A percentile compares a stretch with the other conserved stretches of the same genome.
phyloP scores from a whole-genome alignment of 768 basidiomycete genomes.

The Leucosporidium creatinivorum region DNA sequence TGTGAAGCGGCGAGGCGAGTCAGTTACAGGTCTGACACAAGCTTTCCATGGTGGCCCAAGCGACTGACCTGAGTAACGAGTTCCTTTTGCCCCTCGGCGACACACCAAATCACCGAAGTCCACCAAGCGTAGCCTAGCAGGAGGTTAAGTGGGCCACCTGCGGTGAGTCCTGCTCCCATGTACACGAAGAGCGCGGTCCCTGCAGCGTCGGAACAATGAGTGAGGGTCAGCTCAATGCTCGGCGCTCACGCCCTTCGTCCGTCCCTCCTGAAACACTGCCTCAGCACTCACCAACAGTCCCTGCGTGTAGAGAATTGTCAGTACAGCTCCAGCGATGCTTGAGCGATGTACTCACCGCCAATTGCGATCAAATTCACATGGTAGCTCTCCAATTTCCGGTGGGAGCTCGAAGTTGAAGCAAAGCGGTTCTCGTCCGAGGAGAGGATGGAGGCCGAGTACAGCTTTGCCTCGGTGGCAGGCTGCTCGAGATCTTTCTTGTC shows the following conservation, averaged over 20 bases:
- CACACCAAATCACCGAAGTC: neutral
- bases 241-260: too few relatives aligned
- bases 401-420: too few relatives aligned
- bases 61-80: neutral
- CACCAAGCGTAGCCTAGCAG: neutral
- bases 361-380: conserved; percentile 2
- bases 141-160: neutral
- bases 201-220: too few relatives aligned
- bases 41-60: too few relatives aligned
- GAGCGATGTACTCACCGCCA: neutral
- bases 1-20: too few relatives aligned
- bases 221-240: too few relatives aligned
- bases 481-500: too few relatives aligned
- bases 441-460: too few relatives aligned
- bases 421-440: too few relatives aligned
- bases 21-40: too few relatives aligned
- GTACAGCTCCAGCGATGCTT: neutral
- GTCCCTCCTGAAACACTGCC: too few relatives aligned
- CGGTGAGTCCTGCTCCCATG: neutral
- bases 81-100: neutral
- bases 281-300: neutral
- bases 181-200: neutral
- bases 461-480: too few relatives aligned
- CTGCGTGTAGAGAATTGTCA: neutral
- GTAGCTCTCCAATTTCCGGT: neutral